A percentile compares a stretch with the other conserved stretches of the same genome.
phyloP scores from a whole-genome alignment of 2,329 filamentous ascomycete genomes.

The Hypoxylon rubiginosum region DNA sequence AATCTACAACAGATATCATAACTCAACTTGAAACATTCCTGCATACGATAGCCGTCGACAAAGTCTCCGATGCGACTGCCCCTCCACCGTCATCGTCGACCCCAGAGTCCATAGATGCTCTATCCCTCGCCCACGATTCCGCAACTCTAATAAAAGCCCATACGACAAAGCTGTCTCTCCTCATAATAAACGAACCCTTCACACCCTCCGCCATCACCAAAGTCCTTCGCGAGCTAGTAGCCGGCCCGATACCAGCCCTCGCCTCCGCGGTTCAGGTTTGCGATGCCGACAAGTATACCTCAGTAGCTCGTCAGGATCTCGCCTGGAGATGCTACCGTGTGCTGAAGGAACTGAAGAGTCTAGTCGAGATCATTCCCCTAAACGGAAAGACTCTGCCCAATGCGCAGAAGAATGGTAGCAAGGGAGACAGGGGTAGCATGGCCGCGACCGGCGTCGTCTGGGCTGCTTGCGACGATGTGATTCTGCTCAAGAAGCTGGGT shows the following conservation, averaged over 20 bases:
- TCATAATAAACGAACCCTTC: slow-evolving; percentile 89
- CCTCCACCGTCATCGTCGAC: slow-evolving; percentile 30
- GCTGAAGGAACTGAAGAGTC: slow-evolving; percentile 71
- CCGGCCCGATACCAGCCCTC: slow-evolving; percentile 79
- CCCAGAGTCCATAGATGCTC: slow-evolving; percentile 62
- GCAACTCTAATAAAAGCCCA: slow-evolving; percentile 83
- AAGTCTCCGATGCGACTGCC: slow-evolving; percentile 38
- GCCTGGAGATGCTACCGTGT: slow-evolving; percentile 70
- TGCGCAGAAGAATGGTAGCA: slow-evolving; percentile 61
- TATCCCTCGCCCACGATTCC: slow-evolving; percentile 79
- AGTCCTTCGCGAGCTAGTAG: slow-evolving; percentile 79
- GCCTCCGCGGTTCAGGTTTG: slow-evolving; percentile 78
- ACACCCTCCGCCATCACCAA: slow-evolving; percentile 80
- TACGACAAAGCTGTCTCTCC: slow-evolving; percentile 86
- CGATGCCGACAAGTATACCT: slow-evolving; percentile 71
- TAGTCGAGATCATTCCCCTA: slow-evolving; percentile 71
- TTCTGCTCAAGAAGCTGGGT: slow-evolving; percentile 73
- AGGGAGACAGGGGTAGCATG: slow-evolving; percentile 65
- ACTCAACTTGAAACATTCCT: slow-evolving; percentile 60
- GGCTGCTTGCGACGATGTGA: slow-evolving; percentile 83
- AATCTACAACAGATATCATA: slow-evolving; percentile 56
- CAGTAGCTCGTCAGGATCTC: slow-evolving; percentile 73
- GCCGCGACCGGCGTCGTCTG: slow-evolving; percentile 83
- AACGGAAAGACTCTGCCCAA: slow-evolving; percentile 68
- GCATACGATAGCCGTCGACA: slow-evolving; percentile 55